Conservation (phyloP, 495 filamentous ascomycete genomes). For the Talaromyces trachyspermus region DNA sequence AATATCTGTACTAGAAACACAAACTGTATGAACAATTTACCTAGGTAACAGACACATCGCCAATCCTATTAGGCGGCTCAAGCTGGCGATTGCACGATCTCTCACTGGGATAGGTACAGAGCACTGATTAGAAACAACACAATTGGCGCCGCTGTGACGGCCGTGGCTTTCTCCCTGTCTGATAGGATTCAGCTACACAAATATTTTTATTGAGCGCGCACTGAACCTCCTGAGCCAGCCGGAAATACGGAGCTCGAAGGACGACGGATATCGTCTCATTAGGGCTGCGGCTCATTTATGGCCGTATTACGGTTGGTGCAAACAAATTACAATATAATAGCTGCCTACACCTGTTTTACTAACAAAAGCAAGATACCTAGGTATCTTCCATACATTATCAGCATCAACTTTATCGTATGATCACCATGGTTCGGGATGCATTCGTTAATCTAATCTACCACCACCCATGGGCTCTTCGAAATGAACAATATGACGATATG, state of each 20-base stretch:
- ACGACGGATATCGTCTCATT: constrained; percentile 48
- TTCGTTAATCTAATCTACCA: constrained; percentile 43
- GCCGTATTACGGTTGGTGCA: constrained; percentile 44
- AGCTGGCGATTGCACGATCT: too few relatives aligned
- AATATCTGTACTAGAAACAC: too few relatives aligned
- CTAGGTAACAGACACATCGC: too few relatives aligned
- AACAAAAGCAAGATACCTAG: constrained; percentile 23
- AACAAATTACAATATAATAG: not conserved
- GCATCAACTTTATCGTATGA: constrained; percentile 40
- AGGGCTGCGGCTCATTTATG: constrained; percentile 49
- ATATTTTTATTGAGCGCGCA: constrained; percentile 48
- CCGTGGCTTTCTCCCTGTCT: constrained; percentile 17
- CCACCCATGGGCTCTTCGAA: constrained; percentile 22
- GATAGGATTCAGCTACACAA: constrained; percentile 48
- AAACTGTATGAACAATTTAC: too few relatives aligned
- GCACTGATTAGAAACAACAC: constrained; percentile 3
- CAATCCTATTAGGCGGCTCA: too few relatives aligned
- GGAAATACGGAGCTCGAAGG: constrained; percentile 14
- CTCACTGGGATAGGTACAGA: too few relatives aligned
- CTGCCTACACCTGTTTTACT: not conserved
- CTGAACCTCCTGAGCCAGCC: constrained; percentile 27
- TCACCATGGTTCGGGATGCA: constrained; percentile 45
- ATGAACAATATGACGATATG: constrained; percentile 26
- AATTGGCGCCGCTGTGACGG: constrained; percentile 7
- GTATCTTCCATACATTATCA: constrained; percentile 40